phyloP scores from a whole-genome alignment of 805 yeast species.

The Wickerhamiella parazyma region DNA sequence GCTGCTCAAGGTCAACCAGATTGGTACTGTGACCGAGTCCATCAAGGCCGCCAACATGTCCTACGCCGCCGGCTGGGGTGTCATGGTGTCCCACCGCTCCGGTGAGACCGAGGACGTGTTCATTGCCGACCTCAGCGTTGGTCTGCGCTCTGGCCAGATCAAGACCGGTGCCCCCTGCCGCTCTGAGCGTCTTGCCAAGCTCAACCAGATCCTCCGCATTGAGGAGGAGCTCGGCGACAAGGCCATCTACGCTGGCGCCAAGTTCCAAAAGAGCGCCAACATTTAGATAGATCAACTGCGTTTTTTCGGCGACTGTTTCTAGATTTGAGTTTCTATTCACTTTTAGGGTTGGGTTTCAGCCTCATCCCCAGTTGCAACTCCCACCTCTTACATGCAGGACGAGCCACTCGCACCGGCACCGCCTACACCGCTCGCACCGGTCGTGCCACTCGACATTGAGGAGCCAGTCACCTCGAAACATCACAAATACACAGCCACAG shows the following conservation, averaged over 20 bases:
- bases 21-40: conserved; percentile 92
- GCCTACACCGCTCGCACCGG: not conserved
- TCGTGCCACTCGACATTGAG: not conserved
- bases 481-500: not conserved
- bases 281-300: conserved; percentile 15
- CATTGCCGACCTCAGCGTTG: conserved; percentile 96
- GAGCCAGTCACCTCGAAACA: not conserved
- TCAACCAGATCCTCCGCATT: conserved; percentile 95
- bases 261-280: conserved; percentile 52
- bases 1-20: conserved; percentile 96
- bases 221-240: conserved; percentile 98
- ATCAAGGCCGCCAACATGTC: conserved; percentile 94
- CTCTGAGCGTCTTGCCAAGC: conserved; percentile 98
- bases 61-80: conserved; percentile 96
- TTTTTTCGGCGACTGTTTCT: not conserved
- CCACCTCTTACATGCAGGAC: not conserved
- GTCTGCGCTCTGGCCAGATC: conserved; percentile 96
- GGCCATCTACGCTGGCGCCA: conserved; percentile 88
- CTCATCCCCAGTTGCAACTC: too few relatives aligned
- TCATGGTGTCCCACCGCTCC: conserved; percentile 99
- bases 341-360: not conserved
- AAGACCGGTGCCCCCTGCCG: conserved; percentile 99
- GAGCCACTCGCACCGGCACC: too few relatives aligned
- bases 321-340: too few relatives aligned
- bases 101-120: conserved; percentile 99